Conservation (phyloP, 495 filamentous ascomycete genomes). For the Penicillium taxi region DNA sequence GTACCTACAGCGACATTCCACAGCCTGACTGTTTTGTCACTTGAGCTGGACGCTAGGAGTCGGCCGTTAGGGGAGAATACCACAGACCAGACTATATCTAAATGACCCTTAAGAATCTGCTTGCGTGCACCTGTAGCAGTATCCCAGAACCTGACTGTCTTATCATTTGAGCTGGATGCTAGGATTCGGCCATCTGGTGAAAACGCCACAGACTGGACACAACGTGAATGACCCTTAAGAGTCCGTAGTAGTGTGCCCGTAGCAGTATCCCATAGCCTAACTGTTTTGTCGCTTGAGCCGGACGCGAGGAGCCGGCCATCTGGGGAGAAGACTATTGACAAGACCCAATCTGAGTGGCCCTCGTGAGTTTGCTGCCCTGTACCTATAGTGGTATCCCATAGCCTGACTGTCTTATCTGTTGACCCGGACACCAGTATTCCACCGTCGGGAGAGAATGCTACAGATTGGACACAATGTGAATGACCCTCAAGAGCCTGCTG, state of each 20-base stretch:
- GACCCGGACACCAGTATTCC: background rate
- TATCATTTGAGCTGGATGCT: background rate
- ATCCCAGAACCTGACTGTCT: conserved; percentile 18
- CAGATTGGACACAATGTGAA: background rate
- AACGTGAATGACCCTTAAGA: conserved; percentile 16
- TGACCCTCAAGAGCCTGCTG: background rate
- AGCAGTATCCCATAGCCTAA: background rate
- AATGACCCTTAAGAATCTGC: conserved; percentile 6
- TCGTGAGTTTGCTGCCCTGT: background rate
- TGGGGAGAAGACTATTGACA: background rate
- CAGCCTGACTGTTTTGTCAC: background rate
- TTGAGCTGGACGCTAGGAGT: conserved; percentile 1
- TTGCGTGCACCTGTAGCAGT: background rate
- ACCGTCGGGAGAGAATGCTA: background rate
- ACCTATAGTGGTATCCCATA: background rate
- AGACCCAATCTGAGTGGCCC: background rate
- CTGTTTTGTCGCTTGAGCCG: background rate
- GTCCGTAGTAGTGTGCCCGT: too few relatives aligned
- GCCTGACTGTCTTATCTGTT: background rate
- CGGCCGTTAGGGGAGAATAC: conserved; percentile 2
- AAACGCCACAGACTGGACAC: conserved; percentile 14
- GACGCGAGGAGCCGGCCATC: too few relatives aligned
- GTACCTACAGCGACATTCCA: background rate
- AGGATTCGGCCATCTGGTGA: conserved; percentile 13
- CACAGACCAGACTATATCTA: background rate